phyloP scores from a whole-genome alignment of 495 filamentous ascomycete genomes.

The Emericellopsis terricola region DNA sequence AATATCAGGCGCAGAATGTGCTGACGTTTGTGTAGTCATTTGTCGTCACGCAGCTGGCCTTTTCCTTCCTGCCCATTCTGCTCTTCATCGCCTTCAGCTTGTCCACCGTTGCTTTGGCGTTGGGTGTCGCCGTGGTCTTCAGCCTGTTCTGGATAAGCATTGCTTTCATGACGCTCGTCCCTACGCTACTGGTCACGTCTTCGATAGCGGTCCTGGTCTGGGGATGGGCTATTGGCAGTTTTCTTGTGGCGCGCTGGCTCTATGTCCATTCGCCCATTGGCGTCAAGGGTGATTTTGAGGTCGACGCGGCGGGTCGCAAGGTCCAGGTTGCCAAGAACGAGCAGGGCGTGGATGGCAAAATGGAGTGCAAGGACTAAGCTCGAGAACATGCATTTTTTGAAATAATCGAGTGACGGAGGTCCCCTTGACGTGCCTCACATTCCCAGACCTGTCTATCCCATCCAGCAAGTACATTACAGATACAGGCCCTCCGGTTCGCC shows the following conservation, averaged over 20 bases:
- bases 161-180: constrained; percentile 26
- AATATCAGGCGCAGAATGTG: too few relatives aligned
- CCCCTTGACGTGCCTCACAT: too few relatives aligned
- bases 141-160: constrained; percentile 42
- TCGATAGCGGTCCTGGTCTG: constrained; percentile 26
- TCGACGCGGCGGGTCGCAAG: not conserved
- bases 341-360: not conserved
- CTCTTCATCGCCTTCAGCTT: constrained; percentile 42
- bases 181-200: constrained; percentile 4
- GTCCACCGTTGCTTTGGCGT: constrained; percentile 33
- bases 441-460: too few relatives aligned
- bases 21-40: too few relatives aligned
- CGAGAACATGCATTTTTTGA: not conserved
- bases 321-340: not conserved
- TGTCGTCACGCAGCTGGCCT: constrained; percentile 32
- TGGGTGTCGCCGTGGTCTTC: constrained; percentile 38
- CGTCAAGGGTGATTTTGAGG: not conserved
- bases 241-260: constrained; percentile 33
- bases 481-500: constrained; percentile 97
- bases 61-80: constrained; percentile 38
- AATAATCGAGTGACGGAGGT: too few relatives aligned
- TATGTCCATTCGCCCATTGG: constrained; percentile 7
- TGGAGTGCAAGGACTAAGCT: not conserved
- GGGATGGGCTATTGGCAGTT: constrained; percentile 41
- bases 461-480: too few relatives aligned